A percentile compares a stretch with the other conserved stretches of the same genome.
These are phyloP conservation scores for Fusarium graminum DNA, from an alignment of 2,329 filamentous ascomycete species.

Conservation along the genomic window DNA sequence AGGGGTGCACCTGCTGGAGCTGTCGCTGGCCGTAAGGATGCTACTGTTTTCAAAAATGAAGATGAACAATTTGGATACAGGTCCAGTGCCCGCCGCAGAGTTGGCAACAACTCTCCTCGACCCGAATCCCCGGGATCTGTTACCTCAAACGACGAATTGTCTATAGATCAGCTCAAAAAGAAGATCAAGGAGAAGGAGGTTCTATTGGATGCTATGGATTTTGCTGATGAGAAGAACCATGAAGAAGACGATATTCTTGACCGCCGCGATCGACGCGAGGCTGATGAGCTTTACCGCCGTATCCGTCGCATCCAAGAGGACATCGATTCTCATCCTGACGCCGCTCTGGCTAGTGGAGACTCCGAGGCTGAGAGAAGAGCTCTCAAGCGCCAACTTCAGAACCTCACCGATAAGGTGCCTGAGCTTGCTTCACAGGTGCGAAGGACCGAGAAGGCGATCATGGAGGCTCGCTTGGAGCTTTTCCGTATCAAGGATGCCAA, in stretches of 20 bases:
- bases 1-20: slow-evolving; percentile 71
- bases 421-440: slow-evolving; percentile 93
- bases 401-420: slow-evolving; percentile 88
- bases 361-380: slow-evolving; percentile 89
- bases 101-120: slow-evolving; percentile 84
- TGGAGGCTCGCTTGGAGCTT: slow-evolving; percentile 89
- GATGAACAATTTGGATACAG: slow-evolving; percentile 93
- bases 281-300: slow-evolving; percentile 92
- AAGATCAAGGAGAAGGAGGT: slow-evolving; percentile 95
- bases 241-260: slow-evolving; percentile 96
- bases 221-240: slow-evolving; percentile 87
- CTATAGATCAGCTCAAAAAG: slow-evolving; percentile 89
- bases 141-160: slow-evolving; percentile 82
- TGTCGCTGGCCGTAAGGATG: slow-evolving; percentile 82
- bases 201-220: slow-evolving; percentile 94
- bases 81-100: slow-evolving; percentile 89
- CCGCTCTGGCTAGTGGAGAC: slow-evolving; percentile 76
- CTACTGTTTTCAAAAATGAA: slow-evolving; percentile 96
- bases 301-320: slow-evolving; percentile 94
- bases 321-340: slow-evolving; percentile 89
- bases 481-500: slow-evolving; percentile 96
- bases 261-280: slow-evolving; percentile 88
- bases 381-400: slow-evolving; percentile 90
- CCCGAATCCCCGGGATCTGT: slow-evolving; percentile 79
- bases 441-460: slow-evolving; percentile 90